Evolutionary conservation across 73 alveolate species (phyloP), one percentile per base, ranked within the genome.

Genomic region (Paramecium tetraurelia): DNA sequence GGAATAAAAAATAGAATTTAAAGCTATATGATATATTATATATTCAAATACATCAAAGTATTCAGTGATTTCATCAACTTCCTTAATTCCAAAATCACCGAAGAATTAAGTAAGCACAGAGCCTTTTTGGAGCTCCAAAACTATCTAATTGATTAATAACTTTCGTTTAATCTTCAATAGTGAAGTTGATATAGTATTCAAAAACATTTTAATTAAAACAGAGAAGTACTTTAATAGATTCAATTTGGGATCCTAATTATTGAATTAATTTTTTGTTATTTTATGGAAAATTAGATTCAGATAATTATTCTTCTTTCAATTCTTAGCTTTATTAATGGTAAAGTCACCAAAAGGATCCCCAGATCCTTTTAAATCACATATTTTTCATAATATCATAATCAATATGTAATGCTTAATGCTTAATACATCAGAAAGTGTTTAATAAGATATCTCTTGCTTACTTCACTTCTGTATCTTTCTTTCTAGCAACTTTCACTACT

Each of bases 401-500:
- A 10, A 3, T 21, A 6, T 44, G 4, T 38, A 21, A 44, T 41
- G 21, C 76, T 20, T 44, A 48, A 41, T 4, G 69, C 76, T 20
- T 44, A 48, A 41, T 4, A 35, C 69, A 18, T 53, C 69, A 53
- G 69, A 18, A n/a, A n/a, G 7, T 6, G 69, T 3, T 53, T 53
- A 18, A 53, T 53, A 53, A 53, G 69, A 53, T 53, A 53, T 53
- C 31, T 53, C 69, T 53, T 53, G 31, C 21, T 35, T 53, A 53
- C 69, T 53, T 7, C 50, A 71, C 59, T 10, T 89, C 70, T 41
- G 92, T 71, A 20, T 89, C 87, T 63, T 71, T 89, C 71, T 71
- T 77, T 44, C 38, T 70, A 27, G 92, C 86, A 24, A 70, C 84
- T 22, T 83, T 63, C 9, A 89, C 94, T 44, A 70, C 94, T 12